Conservation (phyloP, 495 filamentous ascomycete genomes). For the Apiosordaria backusii region DNA sequence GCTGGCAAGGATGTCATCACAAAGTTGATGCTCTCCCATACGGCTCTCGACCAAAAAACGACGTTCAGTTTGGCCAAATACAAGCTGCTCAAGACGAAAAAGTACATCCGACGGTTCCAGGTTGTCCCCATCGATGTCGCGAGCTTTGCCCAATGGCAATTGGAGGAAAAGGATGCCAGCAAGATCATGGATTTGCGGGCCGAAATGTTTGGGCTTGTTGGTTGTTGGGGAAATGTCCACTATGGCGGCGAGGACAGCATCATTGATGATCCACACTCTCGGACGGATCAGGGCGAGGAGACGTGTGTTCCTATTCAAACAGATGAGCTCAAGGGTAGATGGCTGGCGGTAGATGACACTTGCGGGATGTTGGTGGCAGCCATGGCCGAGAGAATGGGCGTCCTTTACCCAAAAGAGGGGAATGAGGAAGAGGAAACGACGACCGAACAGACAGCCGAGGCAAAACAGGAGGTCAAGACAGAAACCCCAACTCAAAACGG, state of each 20-base stretch:
- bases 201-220: conserved; percentile 70
- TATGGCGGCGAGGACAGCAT: conserved; percentile 40
- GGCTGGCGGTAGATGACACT: conserved; percentile 87
- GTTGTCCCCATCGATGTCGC: conserved; percentile 78
- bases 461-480: conserved; percentile 6
- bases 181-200: conserved; percentile 87
- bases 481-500: conserved; percentile 5
- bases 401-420: conserved; percentile 57
- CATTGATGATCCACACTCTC: conserved; percentile 29
- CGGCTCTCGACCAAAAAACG: conserved; percentile 87
- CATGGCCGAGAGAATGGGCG: conserved; percentile 86
- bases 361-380: conserved; percentile 82
- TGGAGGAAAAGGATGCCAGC: conserved; percentile 69
- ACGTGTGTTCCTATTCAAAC: conserved; percentile 19
- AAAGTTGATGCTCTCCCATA: conserved; percentile 79
- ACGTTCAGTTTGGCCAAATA: conserved; percentile 92
- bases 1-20: conserved; percentile 85
- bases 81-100: conserved; percentile 86
- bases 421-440: conserved; percentile 28
- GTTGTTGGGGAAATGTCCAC: conserved; percentile 52
- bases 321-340: conserved; percentile 56
- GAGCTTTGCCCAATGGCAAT: conserved; percentile 64
- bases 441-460: conserved; percentile 3
- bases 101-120: conserved; percentile 85
- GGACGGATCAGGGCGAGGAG: conserved; percentile 27